Evolutionary conservation across 169 alveolate species (phyloP), one percentile per base, ranked within the genome.

Genomic region (Plasmodium fragile): DNA sequence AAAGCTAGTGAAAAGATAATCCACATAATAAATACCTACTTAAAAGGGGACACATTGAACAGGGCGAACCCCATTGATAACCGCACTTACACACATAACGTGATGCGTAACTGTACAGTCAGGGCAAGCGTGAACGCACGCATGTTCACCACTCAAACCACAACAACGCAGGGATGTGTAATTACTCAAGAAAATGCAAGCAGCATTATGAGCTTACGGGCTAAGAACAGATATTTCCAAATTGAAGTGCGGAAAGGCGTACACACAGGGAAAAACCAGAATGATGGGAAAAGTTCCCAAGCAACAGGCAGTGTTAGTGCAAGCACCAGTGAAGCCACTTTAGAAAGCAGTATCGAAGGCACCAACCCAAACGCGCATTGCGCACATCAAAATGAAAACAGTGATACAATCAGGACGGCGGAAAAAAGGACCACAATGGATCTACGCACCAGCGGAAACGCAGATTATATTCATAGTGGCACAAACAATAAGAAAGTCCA

Each of bases 21-120:
- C n/a, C 18, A 87, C 39, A 71, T 75, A 41, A 25, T 83, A 83
- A 70, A 43, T 39, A 83, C 36, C n/a, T 83, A 34, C 49, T 34
- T 43, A 70, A 70, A 71, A 72, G 30, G 36, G 77, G 77, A 81
- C 53, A 53, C 65, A 81, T 2, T n/a, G 10, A 32, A 6, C 36
- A 25, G 32, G 13, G 13, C 22, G 2, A 34, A 73, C 59, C 32
- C n/a, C 30, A 32, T 32, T 73, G 75, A 22, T 65, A 65, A 25
- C 7, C 11, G 41, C 13, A 65, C 18, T n/a, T 65, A 65, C 34
- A n/a, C 75, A n/a, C 13, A 65, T 65, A 16, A 22, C 36, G 75
- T 18, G 39, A 11, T 65, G 39, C 34, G 36, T 28, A 65, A 65
- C 75, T 16, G n/a, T 65, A 65, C 36, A 3, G 7, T 1, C 36